These are phyloP conservation scores for Bullera alba DNA, from an alignment of 768 basidiomycete species.

Conservation along the genomic window DNA sequence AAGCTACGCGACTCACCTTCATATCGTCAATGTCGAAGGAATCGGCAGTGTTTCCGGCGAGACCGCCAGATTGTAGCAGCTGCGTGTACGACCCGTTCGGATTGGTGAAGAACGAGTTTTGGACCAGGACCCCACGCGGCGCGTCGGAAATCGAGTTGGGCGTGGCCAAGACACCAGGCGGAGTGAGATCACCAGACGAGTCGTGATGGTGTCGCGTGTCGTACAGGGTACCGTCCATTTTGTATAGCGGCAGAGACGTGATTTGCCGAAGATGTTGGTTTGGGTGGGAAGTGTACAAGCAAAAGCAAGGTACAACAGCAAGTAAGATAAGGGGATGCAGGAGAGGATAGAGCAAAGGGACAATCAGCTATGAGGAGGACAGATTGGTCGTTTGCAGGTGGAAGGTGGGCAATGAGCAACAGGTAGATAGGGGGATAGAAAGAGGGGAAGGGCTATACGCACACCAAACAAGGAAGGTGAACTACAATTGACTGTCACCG, in stretches of 20 bases:
- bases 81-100: background rate
- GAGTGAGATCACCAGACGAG: background rate
- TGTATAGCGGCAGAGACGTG: background rate
- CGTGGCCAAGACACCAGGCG: background rate
- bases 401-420: no score
- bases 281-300: background rate
- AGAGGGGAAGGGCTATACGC: no score
- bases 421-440: no score
- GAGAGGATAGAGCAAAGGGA: slow-evolving; percentile 2
- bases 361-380: no score
- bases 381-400: no score
- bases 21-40: no score
- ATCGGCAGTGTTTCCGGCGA: no score
- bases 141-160: no score
- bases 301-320: background rate
- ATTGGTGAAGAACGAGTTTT: background rate
- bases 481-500: no score
- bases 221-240: background rate
- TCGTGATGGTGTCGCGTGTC: background rate
- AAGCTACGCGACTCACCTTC: slow-evolving; percentile 24
- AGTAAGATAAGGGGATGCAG: background rate
- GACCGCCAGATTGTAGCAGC: no score
- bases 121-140: no score
- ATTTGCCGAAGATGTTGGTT: background rate
- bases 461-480: no score